Base-by-base conservation (phyloP, 257 asterid genomes). In the Fraxinus quadrangulata region DNA sequence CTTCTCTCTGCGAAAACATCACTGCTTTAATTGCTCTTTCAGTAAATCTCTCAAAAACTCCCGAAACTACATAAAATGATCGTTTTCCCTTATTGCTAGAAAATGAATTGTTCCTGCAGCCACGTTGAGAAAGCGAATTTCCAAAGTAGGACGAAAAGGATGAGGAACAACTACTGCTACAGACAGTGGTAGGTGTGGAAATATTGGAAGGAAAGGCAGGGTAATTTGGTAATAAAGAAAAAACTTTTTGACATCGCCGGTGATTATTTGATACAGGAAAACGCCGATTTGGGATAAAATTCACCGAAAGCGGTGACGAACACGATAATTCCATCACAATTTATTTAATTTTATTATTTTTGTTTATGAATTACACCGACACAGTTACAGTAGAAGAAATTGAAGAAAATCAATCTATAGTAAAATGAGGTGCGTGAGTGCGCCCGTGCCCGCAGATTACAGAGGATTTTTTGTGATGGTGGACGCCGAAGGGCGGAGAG, bases 1-100 rank as follows among this genome's bases (percentile, higher is more conserved):
- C 98, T 79, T 96, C 99, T 28, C 88, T 87, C 70, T 96, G 98
- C 33, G 98, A 89, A 67, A 89, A 89, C 92, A 96, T 86, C 73
- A 93, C 99, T 11, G 97, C 97, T 80, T 92, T 96, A 76, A 96
- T 89, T 74, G 99, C 90, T 78, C 97, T 85, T 83, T 96, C 99
- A 0, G 99, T 96, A 74, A 96, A 96, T 77, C 93, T 84, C 89
- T 95, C 99, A 78, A 95, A 95, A 56, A 90, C 85, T n/a, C 98
- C 98, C 5, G 89, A 79, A 31, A 82, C 81, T 39, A 93, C 85
- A 81, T 78, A 78, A 39, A 91, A 87, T 33, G 91, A 80, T 23
- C 91, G 86, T 67, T 79, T 83, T 5, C 77, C n/a, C 83, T 83
- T 85, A 40, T 39, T 77, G 31, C 59, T 19, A 17, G 83, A 69